These are phyloP conservation scores for Chaetoceros tenuissimus DNA, from an alignment of 108 stramenopile species.

Conservation along the genomic window DNA sequence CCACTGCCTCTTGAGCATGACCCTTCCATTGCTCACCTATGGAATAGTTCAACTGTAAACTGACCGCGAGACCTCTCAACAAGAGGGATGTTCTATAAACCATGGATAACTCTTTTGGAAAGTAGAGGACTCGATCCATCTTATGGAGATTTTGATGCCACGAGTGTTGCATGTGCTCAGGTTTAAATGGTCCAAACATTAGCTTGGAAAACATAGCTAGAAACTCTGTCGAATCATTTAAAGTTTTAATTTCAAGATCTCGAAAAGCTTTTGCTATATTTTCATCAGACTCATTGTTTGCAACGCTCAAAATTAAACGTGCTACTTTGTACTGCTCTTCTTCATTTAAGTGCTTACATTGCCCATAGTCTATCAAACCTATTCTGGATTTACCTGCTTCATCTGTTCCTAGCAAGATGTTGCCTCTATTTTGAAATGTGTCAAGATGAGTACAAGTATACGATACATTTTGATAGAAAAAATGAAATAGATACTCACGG, in stretches of 20 bases:
- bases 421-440: too few species aligned
- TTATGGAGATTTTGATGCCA: conserved; percentile 61
- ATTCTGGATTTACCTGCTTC: conserved; percentile 20
- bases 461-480: too few species aligned
- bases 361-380: conserved; percentile 66
- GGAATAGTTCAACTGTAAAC: conserved; percentile 56
- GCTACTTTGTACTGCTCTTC: conserved; percentile 49
- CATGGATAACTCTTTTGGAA: conserved; percentile 66
- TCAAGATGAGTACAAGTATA: neutral
- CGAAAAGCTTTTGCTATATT: conserved; percentile 54
- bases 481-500: conserved; percentile 3
- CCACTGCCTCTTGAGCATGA: conserved; percentile 32
- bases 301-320: conserved; percentile 51
- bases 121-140: conserved; percentile 53
- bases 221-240: conserved; percentile 58
- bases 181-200: conserved; percentile 61
- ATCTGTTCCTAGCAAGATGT: conserved; percentile 37
- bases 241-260: conserved; percentile 47
- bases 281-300: conserved; percentile 53
- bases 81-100: conserved; percentile 61
- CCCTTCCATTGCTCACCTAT: conserved; percentile 55
- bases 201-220: conserved; percentile 57
- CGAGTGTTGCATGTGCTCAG: conserved; percentile 38
- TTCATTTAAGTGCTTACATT: conserved; percentile 45
- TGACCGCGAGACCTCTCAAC: conserved; percentile 60